Conservation (phyloP, 2,329 filamentous ascomycete species). For the Penicillium sp. region DNA sequence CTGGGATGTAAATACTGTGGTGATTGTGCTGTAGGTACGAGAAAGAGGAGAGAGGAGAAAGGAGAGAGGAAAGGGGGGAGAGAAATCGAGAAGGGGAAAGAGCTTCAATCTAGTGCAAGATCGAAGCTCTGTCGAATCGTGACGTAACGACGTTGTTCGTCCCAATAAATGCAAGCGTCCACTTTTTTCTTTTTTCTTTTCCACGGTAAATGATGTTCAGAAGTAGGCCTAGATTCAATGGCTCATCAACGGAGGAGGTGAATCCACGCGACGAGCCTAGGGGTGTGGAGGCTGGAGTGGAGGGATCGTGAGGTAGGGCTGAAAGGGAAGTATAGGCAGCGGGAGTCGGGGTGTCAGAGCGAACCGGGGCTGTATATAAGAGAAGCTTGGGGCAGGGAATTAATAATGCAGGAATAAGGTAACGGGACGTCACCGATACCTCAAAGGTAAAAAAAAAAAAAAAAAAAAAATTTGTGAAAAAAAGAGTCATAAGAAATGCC, state of each 20-base stretch:
- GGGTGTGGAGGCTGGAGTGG: background rate
- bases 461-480: background rate
- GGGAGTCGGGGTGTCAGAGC: background rate
- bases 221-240: background rate
- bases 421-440: background rate
- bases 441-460: conserved; percentile 1
- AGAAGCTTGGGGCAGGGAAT: conserved; percentile 10
- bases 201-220: background rate
- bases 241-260: conserved; percentile 6
- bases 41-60: too few relatives aligned
- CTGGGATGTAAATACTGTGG: conserved; percentile 6
- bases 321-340: conserved; percentile 22
- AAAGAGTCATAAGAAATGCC: conserved; percentile 4
- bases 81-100: conserved; percentile 1
- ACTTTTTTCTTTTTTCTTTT: background rate
- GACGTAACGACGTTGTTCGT: conserved; percentile 25
- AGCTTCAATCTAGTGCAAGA: conserved; percentile 20
- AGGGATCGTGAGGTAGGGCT: conserved; percentile 22
- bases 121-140: conserved; percentile 28
- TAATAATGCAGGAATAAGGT: conserved; percentile 9
- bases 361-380: conserved; percentile 18
- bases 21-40: conserved; percentile 8
- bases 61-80: background rate
- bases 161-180: conserved; percentile 8
- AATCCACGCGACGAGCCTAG: background rate